Conservation (phyloP, 2,329 filamentous ascomycete genomes). For the Dactylonectria macrodidyma region DNA sequence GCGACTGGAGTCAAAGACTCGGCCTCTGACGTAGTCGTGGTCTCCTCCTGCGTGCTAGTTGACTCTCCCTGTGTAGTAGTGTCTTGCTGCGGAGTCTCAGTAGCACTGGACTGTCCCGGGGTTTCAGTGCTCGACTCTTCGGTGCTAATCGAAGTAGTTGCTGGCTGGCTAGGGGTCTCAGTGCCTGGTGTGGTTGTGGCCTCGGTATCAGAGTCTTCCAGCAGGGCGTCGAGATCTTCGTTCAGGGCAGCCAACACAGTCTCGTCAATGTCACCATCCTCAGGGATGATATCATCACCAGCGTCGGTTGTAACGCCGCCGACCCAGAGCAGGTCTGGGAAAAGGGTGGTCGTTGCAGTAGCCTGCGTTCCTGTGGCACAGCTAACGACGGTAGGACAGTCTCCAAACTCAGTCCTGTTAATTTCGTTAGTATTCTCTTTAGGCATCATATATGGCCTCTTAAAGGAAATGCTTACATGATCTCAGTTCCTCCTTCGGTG, state of each 20-base stretch:
- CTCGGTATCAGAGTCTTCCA: not conserved
- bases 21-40: no score
- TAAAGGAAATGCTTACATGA: not conserved
- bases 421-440: not conserved
- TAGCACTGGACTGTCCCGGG: not conserved
- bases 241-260: not conserved
- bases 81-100: not conserved
- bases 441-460: not conserved
- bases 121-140: not conserved
- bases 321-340: not conserved
- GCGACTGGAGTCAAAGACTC: not conserved
- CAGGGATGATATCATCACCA: not conserved
- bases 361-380: conserved; percentile 12
- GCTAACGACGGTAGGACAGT: conserved; percentile 3
- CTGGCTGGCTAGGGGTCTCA: not conserved
- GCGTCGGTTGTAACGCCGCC: not conserved
- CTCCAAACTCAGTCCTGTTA: conserved; percentile 3
- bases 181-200: not conserved
- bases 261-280: not conserved
- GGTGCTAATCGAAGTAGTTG: not conserved
- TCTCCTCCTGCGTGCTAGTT: not conserved
- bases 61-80: not conserved
- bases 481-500: not conserved
- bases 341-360: conserved; percentile 12
- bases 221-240: not conserved